phyloP scores from a whole-genome alignment of 2,329 filamentous ascomycete genomes.

The Exophiala spinifera region DNA sequence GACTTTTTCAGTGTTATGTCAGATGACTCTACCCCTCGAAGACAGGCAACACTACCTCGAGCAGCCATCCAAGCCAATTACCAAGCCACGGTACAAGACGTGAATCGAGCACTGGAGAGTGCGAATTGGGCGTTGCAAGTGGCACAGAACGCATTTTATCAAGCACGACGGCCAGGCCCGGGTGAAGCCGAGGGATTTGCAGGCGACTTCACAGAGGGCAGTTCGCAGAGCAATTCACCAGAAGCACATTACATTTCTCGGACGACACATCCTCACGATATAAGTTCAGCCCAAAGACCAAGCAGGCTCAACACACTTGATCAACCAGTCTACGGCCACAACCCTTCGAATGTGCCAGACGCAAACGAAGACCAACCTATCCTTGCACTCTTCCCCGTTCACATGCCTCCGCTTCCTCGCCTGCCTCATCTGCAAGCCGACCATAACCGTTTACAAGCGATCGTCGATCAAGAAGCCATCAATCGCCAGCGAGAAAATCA shows the following conservation, averaged over 20 bases:
- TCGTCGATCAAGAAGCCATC: slow-evolving; percentile 22
- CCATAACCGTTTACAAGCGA: slow-evolving; percentile 8
- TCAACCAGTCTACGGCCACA: slow-evolving; percentile 24
- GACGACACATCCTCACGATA: slow-evolving; percentile 27
- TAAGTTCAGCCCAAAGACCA: slow-evolving; percentile 5
- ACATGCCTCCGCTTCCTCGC: slow-evolving; percentile 1
- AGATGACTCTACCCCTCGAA: slow-evolving; percentile 14
- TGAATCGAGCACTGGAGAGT: slow-evolving; percentile 21
- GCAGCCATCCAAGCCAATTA: slow-evolving; percentile 15
- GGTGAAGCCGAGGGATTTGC: slow-evolving; percentile 3
- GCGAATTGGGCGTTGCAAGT: slow-evolving; percentile 25
- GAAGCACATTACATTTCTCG: slow-evolving; percentile 24
- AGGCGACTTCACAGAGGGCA: slow-evolving; percentile 22
- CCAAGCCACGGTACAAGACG: slow-evolving; percentile 18
- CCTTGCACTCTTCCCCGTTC: slow-evolving; percentile 7
- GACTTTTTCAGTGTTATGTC: slow-evolving; percentile 20
- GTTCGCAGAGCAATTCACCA: slow-evolving; percentile 11
- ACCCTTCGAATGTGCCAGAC: background rate
- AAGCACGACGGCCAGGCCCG: slow-evolving; percentile 8
- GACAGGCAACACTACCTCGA: slow-evolving; percentile 19
- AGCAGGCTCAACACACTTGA: slow-evolving; percentile 17
- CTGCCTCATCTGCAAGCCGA: slow-evolving; percentile 2
- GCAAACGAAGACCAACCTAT: slow-evolving; percentile 1
- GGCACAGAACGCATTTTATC: slow-evolving; percentile 27
- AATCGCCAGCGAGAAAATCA: slow-evolving; percentile 26